These are phyloP conservation scores for Pestalotiopsis sp. DNA, from an alignment of 2,329 filamentous ascomycete genomes.

Conservation along the genomic window DNA sequence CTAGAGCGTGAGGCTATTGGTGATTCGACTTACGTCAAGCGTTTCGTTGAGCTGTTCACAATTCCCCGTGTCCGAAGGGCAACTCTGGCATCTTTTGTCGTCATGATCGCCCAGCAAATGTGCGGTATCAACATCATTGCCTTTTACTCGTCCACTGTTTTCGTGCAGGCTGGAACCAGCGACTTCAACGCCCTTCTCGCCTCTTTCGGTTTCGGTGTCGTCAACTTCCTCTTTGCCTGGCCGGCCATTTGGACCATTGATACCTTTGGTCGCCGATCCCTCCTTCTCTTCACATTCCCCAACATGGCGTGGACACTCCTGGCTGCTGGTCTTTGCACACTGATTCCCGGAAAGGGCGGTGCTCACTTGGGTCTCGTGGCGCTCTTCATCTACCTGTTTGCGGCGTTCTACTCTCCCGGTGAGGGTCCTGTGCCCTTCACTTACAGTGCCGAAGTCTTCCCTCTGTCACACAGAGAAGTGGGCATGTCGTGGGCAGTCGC, in stretches of 20 bases:
- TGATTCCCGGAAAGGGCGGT: slow-evolving; percentile 36
- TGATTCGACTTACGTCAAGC: slow-evolving; percentile 13
- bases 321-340: slow-evolving; percentile 57
- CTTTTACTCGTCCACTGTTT: slow-evolving; percentile 70
- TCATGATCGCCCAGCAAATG: slow-evolving; percentile 81
- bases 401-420: slow-evolving; percentile 60
- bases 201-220: slow-evolving; percentile 66
- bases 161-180: slow-evolving; percentile 58
- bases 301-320: slow-evolving; percentile 66
- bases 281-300: slow-evolving; percentile 68
- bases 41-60: slow-evolving; percentile 67
- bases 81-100: slow-evolving; percentile 74
- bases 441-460: slow-evolving; percentile 69
- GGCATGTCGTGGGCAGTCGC: slow-evolving; percentile 70
- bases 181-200: slow-evolving; percentile 60
- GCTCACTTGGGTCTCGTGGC: slow-evolving; percentile 47
- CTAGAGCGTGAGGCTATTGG: slow-evolving; percentile 16
- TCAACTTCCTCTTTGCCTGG: slow-evolving; percentile 69
- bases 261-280: slow-evolving; percentile 64
- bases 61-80: slow-evolving; percentile 72
- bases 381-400: slow-evolving; percentile 59
- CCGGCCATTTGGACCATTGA: slow-evolving; percentile 69
- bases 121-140: slow-evolving; percentile 43
- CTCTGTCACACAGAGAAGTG: slow-evolving; percentile 67
- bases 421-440: slow-evolving; percentile 68